These are phyloP conservation scores for Marasmius oreades DNA, from an alignment of 1,284 basidiomycete genomes.

Conservation along the genomic window DNA sequence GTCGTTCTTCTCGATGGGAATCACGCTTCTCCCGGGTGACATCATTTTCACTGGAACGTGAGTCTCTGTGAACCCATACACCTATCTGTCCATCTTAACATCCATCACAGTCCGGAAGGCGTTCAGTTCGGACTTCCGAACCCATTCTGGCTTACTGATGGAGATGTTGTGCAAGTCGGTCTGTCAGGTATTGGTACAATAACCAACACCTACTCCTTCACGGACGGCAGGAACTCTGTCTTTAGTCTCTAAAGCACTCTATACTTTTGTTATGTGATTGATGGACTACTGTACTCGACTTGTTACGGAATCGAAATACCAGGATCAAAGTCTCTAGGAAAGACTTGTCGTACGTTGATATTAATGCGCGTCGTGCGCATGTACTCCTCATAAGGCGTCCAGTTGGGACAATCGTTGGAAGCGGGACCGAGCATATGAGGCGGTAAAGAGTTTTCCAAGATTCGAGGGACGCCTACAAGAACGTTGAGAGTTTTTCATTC, in stretches of 20 bases:
- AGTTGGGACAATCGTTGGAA: slow-evolving; percentile 33
- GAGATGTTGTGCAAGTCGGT: slow-evolving; percentile 37
- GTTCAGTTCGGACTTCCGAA: slow-evolving; percentile 32
- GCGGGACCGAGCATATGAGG: slow-evolving; percentile 40
- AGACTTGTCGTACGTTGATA: slow-evolving; percentile 87
- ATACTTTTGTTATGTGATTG: neutral
- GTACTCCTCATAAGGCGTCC: slow-evolving; percentile 63
- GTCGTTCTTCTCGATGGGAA: slow-evolving; percentile 55
- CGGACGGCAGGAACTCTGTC: neutral
- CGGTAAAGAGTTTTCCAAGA: slow-evolving; percentile 78
- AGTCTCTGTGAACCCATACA: slow-evolving; percentile 16
- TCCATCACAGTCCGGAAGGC: slow-evolving; percentile 27
- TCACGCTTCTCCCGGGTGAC: slow-evolving; percentile 52
- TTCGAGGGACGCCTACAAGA: slow-evolving; percentile 75
- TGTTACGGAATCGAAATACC: neutral
- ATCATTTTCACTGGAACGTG: slow-evolving; percentile 57
- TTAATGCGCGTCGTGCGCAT: slow-evolving; percentile 74
- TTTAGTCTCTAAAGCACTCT: slow-evolving; percentile 1
- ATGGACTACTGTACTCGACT: neutral
- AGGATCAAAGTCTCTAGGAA: slow-evolving; percentile 67
- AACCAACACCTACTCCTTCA: slow-evolving; percentile 9
- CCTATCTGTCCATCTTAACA: neutral
- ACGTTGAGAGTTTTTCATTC: neutral
- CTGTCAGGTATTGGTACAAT: slow-evolving; percentile 34
- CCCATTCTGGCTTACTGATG: slow-evolving; percentile 34